Conservation (phyloP, 2,329 filamentous ascomycete genomes). For the Chrysoporthe deuterocubensis region DNA sequence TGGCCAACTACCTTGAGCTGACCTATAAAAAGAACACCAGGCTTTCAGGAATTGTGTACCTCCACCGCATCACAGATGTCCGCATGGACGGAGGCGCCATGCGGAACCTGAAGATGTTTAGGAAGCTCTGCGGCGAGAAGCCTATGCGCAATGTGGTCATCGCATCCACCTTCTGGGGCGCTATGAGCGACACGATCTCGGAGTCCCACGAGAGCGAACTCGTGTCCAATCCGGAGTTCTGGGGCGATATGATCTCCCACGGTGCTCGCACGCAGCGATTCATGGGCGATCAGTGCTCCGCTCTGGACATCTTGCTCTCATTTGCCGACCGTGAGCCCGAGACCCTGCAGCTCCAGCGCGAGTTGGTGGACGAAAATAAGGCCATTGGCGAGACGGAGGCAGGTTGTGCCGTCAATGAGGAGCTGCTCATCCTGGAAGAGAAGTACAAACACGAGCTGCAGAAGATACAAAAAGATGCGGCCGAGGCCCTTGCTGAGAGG, state of each 20-base stretch:
- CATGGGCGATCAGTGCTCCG: not conserved
- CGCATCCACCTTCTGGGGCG: slow-evolving; percentile 7
- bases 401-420: slow-evolving; percentile 5
- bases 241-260: slow-evolving; percentile 12
- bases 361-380: slow-evolving; percentile 3
- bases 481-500: slow-evolving; percentile 1
- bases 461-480: slow-evolving; percentile 3
- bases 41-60: slow-evolving; percentile 8
- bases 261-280: not conserved
- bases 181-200: not conserved
- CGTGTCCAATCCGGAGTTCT: not conserved
- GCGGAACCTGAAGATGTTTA: slow-evolving; percentile 13
- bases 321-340: not conserved
- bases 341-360: slow-evolving; percentile 3
- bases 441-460: not conserved
- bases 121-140: slow-evolving; percentile 14
- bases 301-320: not conserved
- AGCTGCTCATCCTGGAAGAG: slow-evolving; percentile 1
- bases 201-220: slow-evolving; percentile 10
- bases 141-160: slow-evolving; percentile 9
- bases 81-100: slow-evolving; percentile 9
- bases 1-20: slow-evolving; percentile 1
- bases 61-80: slow-evolving; percentile 14
- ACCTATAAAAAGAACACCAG: not conserved
- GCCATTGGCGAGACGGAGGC: slow-evolving; percentile 4